phyloP scores from a whole-genome alignment of 345 rosid genomes.

The Erysimum cheiranthoides region DNA sequence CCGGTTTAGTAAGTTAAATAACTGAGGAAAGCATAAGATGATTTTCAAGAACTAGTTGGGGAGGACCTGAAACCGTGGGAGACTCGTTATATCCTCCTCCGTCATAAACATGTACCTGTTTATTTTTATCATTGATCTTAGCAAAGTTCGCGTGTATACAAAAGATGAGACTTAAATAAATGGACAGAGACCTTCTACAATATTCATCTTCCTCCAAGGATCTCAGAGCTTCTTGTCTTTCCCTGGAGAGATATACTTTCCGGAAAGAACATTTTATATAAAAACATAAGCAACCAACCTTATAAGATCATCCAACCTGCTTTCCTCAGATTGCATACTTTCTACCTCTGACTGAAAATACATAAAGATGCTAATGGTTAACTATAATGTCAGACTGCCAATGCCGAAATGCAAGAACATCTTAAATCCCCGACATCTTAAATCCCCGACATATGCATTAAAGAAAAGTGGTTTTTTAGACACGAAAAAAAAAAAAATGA shows the following conservation, averaged over 20 bases:
- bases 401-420: neutral
- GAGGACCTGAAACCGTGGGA: slow-evolving; percentile 70
- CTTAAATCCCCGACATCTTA: too few species aligned
- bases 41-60: slow-evolving; percentile 26
- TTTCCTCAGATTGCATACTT: slow-evolving; percentile 56
- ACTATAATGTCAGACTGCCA: slow-evolving; percentile 2
- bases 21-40: slow-evolving; percentile 15
- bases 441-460: neutral
- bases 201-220: too few species aligned
- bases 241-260: too few species aligned
- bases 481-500: neutral
- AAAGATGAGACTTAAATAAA: slow-evolving; percentile 21
- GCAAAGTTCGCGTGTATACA: too few species aligned
- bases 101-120: too few species aligned
- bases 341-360: slow-evolving; percentile 62
- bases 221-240: too few species aligned
- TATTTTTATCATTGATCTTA: too few species aligned
- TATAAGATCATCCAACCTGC: slow-evolving; percentile 63
- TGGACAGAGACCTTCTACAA: slow-evolving; percentile 48
- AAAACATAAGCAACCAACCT: slow-evolving; percentile 54
- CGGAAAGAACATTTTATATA: too few species aligned
- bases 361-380: slow-evolving; percentile 12
- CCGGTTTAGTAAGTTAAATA: too few species aligned
- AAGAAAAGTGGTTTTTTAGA: neutral
- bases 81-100: slow-evolving; percentile 62